Percentiles rank a stretch among this genome's conserved stretches.
phyloP scores from a whole-genome alignment of 2,329 filamentous ascomycete species.

The Chaetomium olivaceum region DNA sequence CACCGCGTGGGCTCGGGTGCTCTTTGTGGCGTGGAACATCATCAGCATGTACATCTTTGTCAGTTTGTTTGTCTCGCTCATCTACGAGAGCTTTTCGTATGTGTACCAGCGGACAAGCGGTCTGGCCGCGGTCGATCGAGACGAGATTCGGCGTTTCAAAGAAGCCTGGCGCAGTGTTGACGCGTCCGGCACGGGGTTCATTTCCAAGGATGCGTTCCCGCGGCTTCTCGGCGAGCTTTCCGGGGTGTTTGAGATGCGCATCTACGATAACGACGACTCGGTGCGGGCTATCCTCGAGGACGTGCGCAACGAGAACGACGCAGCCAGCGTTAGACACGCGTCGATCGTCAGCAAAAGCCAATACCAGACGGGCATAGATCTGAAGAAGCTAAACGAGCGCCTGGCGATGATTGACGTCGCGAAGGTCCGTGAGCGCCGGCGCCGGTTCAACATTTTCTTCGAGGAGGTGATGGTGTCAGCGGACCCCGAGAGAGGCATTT shows the following conservation, averaged over 20 bases:
- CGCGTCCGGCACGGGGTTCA: conserved; percentile 86
- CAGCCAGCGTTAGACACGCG: conserved; percentile 53
- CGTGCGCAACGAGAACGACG: conserved; percentile 62
- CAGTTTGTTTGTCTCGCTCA: conserved; percentile 95
- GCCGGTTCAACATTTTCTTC: conserved; percentile 90
- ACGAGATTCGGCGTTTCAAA: conserved; percentile 95
- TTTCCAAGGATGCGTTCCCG: conserved; percentile 86
- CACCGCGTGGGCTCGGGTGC: conserved; percentile 77
- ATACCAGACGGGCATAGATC: conserved; percentile 63
- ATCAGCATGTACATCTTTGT: conserved; percentile 99
- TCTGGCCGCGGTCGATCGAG: conserved; percentile 84
- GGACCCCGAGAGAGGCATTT: conserved; percentile 84
- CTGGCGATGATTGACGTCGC: conserved; percentile 71
- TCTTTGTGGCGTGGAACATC: conserved; percentile 98
- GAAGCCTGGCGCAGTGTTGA: conserved; percentile 97
- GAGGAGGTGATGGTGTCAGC: conserved; percentile 94
- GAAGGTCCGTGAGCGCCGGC: conserved; percentile 72
- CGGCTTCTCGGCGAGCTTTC: conserved; percentile 87
- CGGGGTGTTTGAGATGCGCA: conserved; percentile 94
- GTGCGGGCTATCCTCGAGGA: conserved; percentile 86
- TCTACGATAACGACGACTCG: conserved; percentile 89
- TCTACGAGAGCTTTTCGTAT: conserved; percentile 99
- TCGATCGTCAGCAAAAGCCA: conserved; percentile 56
- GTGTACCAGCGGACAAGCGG: conserved; percentile 96
- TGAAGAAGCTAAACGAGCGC: conserved; percentile 72